Evolutionary conservation across 441 rosid species (phyloP).

Genomic region (Biscutella laevigata): DNA sequence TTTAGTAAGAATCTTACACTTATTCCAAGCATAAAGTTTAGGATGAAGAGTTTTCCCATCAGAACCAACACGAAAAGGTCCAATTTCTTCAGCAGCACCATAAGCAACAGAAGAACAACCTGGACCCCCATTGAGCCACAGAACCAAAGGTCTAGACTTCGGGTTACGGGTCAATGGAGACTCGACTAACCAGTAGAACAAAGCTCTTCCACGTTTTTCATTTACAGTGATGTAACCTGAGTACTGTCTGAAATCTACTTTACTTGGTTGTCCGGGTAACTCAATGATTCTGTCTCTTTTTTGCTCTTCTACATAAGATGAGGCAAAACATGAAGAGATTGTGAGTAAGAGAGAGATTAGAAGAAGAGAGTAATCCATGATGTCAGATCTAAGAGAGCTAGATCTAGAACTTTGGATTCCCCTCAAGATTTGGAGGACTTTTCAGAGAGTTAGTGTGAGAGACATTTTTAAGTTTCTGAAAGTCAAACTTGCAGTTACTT

Average conservation of each 20-base stretch:
- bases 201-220: conserved; percentile 67
- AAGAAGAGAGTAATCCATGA: conserved; percentile 21
- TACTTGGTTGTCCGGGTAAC: conserved; percentile 77
- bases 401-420: conserved; percentile 21
- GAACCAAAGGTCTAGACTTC: conserved; percentile 65
- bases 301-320: conserved; percentile 42
- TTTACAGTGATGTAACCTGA: conserved; percentile 83
- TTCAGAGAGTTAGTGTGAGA: background rate
- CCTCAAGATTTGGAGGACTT: conserved; percentile 14
- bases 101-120: conserved; percentile 96
- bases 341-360: conserved; percentile 11
- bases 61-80: conserved; percentile 71
- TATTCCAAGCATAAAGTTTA: conserved; percentile 83
- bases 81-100: conserved; percentile 87
- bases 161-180: conserved; percentile 59
- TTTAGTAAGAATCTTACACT: conserved; percentile 32
- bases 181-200: conserved; percentile 90
- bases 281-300: conserved; percentile 49
- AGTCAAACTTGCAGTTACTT: conserved; percentile 25
- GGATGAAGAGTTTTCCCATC: conserved; percentile 68
- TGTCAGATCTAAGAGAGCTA: conserved; percentile 24
- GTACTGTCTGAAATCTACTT: conserved; percentile 63
- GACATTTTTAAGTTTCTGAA: conserved; percentile 1
- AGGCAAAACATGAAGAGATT: conserved; percentile 17
- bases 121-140: conserved; percentile 96